Evolutionary conservation across 2,329 filamentous ascomycete species (phyloP), one percentile per base, ranked within the genome.

Genomic region (Cytospora mali): DNA sequence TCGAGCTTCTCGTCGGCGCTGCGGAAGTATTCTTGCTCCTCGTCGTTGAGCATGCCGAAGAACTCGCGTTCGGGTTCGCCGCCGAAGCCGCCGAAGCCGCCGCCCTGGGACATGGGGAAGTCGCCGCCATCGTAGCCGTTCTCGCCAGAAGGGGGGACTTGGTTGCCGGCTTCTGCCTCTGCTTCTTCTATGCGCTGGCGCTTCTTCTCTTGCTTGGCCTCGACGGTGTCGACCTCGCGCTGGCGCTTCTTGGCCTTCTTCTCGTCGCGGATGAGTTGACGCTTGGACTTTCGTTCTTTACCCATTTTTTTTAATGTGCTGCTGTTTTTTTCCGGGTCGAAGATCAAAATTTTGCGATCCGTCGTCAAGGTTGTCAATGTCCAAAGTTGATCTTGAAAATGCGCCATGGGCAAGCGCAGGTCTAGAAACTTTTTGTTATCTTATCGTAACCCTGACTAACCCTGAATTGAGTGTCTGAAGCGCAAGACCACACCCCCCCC

Each of bases 11-110:
- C 90, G 79, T 96, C 93, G 59, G 93, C 93, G 54, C 88, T 87
- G 68, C 91, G 89, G 76, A 98, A 99, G 75, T 97, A 97, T 75
- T 97, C 93, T 73, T 97, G 92, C 79, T 99, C 95, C 68, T 96
- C 87, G 60, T 96, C 89, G 70, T 92, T 90, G 28, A 99, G 88
- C 81, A 97, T 88, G 67, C 95, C 95, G 71, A 96, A 98, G 79
- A 97, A 99, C 62, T 91, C 88, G 69, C 81, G 85, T 64, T 92
- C 90, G 23, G 71, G 71, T 57, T 66, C 58, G 18, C 50, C 29
- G 59, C 50, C 25, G 60, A 62, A 59, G 35, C 63, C 66, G 52
- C 61, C 56, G n/a, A 46, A 57, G 18, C 58, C 55, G 25, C 27
- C 58, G 9, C 23, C 50, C n/a, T 62, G 28, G n/a, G 33, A 48